Conservation (phyloP, 2,329 filamentous ascomycete genomes). For the Sphaceloma murrayae region DNA sequence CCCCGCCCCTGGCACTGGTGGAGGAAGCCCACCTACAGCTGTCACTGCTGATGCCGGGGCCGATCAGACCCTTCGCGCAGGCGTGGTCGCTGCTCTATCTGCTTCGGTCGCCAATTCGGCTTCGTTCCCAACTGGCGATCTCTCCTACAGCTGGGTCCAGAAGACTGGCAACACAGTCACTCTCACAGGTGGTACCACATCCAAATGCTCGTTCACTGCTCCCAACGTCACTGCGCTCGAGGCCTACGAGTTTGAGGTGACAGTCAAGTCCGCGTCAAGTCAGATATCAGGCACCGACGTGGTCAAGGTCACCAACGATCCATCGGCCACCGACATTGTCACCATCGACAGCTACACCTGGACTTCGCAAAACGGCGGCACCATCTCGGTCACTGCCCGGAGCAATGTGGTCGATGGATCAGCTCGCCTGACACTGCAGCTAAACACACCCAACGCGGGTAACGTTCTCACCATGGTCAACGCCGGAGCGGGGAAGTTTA, state of each 20-base stretch:
- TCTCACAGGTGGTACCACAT: slow-evolving; percentile 21
- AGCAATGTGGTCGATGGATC: slow-evolving; percentile 29
- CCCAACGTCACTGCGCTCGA: slow-evolving; percentile 23
- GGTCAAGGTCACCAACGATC: slow-evolving; percentile 26
- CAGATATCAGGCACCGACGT: slow-evolving; percentile 24
- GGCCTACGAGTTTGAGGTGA: slow-evolving; percentile 26
- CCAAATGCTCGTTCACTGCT: slow-evolving; percentile 18
- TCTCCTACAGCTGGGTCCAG: slow-evolving; percentile 29
- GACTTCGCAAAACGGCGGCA: slow-evolving; percentile 26
- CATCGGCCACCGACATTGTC: slow-evolving; percentile 25
- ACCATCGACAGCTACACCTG: slow-evolving; percentile 29
- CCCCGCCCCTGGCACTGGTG: slow-evolving; percentile 13
- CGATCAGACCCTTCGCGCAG: slow-evolving; percentile 23
- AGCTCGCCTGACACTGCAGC: slow-evolving; percentile 25
- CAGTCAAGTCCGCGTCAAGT: slow-evolving; percentile 23
- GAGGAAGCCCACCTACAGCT: slow-evolving; percentile 20
- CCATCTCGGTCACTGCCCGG: slow-evolving; percentile 27
- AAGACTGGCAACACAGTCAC: slow-evolving; percentile 23
- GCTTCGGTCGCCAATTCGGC: slow-evolving; percentile 26
- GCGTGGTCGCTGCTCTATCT: slow-evolving; percentile 25
- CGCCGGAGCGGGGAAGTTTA: slow-evolving; percentile 25
- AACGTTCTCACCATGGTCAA: slow-evolving; percentile 23
- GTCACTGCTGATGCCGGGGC: slow-evolving; percentile 24
- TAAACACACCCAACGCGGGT: slow-evolving; percentile 23
- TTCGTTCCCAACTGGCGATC: slow-evolving; percentile 19